Conservation (phyloP, 768 basidiomycete species). For the Glaciozyma martinii region DNA sequence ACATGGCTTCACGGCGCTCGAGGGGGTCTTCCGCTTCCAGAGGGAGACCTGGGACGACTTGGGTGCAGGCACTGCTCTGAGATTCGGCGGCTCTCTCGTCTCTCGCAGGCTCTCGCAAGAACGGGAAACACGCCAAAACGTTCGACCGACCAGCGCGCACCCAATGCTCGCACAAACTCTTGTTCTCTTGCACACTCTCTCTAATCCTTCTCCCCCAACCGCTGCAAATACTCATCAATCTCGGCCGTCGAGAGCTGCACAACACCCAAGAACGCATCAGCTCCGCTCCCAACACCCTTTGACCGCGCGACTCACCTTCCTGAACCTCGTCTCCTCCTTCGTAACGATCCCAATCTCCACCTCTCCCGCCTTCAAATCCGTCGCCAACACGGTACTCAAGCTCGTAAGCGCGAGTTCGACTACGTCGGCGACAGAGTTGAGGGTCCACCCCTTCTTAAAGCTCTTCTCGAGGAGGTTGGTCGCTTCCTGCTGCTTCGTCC, state of each 20-base stretch:
- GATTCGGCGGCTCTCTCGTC: too few relatives aligned
- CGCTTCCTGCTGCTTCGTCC: constrained; percentile 95
- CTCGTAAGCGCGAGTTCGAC: constrained; percentile 52
- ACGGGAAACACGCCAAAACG: too few relatives aligned
- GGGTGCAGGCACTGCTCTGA: too few relatives aligned
- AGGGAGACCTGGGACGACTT: too few relatives aligned
- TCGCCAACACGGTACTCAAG: constrained; percentile 59
- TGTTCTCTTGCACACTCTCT: neutral
- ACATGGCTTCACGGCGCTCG: too few relatives aligned
- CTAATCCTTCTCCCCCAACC: constrained; percentile 14
- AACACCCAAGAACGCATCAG: neutral
- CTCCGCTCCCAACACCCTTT: neutral
- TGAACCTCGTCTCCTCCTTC: constrained; percentile 60
- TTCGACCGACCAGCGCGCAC: too few relatives aligned
- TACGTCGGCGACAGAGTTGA: constrained; percentile 63
- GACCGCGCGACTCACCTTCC: constrained; percentile 30
- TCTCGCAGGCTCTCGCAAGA: too few relatives aligned
- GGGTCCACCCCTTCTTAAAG: constrained; percentile 92
- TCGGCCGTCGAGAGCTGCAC: constrained; percentile 6
- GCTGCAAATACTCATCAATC: constrained; percentile 11
- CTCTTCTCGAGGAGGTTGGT: constrained; percentile 98
- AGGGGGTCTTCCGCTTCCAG: too few relatives aligned
- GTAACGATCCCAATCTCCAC: constrained; percentile 94
- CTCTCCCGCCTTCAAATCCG: constrained; percentile 90
- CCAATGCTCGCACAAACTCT: too few relatives aligned